Evolutionary conservation across 208 protist species (phyloP), one percentile per base, ranked within the genome.

Genomic region (Crithidia bombi): DNA sequence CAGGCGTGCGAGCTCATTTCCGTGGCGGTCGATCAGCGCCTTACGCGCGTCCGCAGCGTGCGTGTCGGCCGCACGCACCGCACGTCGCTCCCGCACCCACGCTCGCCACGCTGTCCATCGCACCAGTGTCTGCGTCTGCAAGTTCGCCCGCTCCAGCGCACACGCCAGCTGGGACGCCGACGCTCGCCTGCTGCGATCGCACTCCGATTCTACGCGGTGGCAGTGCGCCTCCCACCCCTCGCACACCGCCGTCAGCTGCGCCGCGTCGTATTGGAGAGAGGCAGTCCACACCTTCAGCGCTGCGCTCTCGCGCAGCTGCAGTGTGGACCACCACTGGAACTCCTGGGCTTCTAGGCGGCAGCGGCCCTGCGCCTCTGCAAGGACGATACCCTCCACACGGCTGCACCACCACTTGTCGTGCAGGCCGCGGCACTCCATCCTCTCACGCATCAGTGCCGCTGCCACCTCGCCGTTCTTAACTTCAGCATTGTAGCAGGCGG

Each of bases 211-310:
- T 21, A 65, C 36, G 21, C 56, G 25, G 35, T 49, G 32, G 61
- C 70, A 74, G 36, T 82, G 70, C 15, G 30, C n/a, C 58, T 81
- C 56, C 75, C 75, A 81, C 10, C 65, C 64, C 15, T 76, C 64
- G 41, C 75, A 81, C 15, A 77, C 69, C 11, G 49, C 38, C 19
- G 64, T 72, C 21, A 75, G 62, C 56, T 74, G 65, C 26, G 30
- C 58, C 33, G 41, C 25, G n/a, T 81, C 75, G 62, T 23, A 49
- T 2, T 66, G 59, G 39, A 62, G 28, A 2, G 59, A 21, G 21
- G 51, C 63, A 0, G 55, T 62, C 68, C 62, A 71, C 21, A 67
- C 68, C 23, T 61, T 66, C 30, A 80, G 38, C 44, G 50, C 38
- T 6, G 32, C 50, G 25, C 58, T 39, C 68, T 71, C 68, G n/a